Conservation (phyloP, 2,329 filamentous ascomycete species). For the Fusarium austroafricanum region DNA sequence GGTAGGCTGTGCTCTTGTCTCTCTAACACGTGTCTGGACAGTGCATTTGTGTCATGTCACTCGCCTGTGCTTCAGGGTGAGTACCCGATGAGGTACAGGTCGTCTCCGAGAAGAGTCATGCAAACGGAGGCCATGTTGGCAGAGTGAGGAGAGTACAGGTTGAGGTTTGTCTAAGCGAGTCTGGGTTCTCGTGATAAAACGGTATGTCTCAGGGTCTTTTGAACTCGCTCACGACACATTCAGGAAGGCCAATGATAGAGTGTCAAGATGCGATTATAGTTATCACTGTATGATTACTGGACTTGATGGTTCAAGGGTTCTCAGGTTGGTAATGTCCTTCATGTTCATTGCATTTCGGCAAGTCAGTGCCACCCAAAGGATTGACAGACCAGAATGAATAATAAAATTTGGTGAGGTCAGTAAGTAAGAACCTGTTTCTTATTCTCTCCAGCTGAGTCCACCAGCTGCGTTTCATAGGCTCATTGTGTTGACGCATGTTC, state of each 20-base stretch:
- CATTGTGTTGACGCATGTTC: too few relatives aligned
- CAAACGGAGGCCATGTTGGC: constrained; percentile 19
- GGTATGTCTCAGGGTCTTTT: constrained; percentile 29
- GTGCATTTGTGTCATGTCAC: constrained; percentile 24
- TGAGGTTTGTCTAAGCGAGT: constrained; percentile 42
- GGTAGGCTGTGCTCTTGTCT: constrained; percentile 26
- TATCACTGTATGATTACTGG: background rate
- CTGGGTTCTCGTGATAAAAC: constrained; percentile 29
- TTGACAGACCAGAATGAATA: background rate
- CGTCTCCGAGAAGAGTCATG: constrained; percentile 21
- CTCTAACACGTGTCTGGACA: constrained; percentile 36
- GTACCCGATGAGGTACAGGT: constrained; percentile 34
- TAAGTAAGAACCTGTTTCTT: background rate
- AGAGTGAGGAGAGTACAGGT: constrained; percentile 3
- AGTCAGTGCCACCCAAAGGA: background rate
- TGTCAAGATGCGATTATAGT: background rate
- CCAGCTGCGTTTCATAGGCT: too few relatives aligned
- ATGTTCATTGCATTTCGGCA: background rate
- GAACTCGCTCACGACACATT: background rate
- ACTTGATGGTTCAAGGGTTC: background rate
- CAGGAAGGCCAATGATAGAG: background rate
- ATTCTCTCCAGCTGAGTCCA: too few relatives aligned
- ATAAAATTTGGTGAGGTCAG: background rate
- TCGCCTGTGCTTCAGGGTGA: constrained; percentile 32
- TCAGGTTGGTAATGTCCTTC: background rate